Percentiles rank a stretch among this genome's conserved stretches.
Evolutionary conservation across 805 yeast genomes (phyloP).

Genomic region (Kluyveromyces lactis): DNA sequence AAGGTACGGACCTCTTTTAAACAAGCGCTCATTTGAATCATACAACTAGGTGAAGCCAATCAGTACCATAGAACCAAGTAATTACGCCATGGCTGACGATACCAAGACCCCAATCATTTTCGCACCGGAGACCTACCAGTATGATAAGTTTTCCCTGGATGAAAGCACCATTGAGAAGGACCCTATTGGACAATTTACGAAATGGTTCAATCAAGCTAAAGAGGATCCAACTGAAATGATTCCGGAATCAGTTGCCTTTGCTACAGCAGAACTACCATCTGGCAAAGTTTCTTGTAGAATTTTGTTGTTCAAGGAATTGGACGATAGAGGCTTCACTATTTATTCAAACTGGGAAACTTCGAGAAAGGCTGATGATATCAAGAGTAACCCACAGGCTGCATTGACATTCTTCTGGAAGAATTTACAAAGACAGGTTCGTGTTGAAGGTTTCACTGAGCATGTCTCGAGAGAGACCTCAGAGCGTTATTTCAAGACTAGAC

Average conservation of each 20-base stretch:
- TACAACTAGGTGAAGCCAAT: too few species aligned
- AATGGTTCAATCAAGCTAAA: slow-evolving; percentile 78
- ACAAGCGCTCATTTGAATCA: too few species aligned
- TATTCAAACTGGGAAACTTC: slow-evolving; percentile 90
- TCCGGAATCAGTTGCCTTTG: slow-evolving; percentile 80
- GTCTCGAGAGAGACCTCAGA: slow-evolving; percentile 67
- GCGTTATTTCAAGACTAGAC: slow-evolving; percentile 77
- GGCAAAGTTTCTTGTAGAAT: slow-evolving; percentile 86
- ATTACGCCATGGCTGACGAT: slow-evolving; percentile 13
- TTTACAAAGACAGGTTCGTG: slow-evolving; percentile 84
- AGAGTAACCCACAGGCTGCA: slow-evolving; percentile 70
- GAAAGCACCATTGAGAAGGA: slow-evolving; percentile 43
- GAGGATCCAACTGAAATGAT: slow-evolving; percentile 43
- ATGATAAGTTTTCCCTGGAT: slow-evolving; percentile 56
- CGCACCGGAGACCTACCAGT: slow-evolving; percentile 87
- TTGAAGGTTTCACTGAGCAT: slow-evolving; percentile 77
- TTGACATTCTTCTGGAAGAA: slow-evolving; percentile 89
- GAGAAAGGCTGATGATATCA: slow-evolving; percentile 67
- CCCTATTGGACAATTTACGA: slow-evolving; percentile 72
- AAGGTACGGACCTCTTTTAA: too few species aligned
- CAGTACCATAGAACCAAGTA: too few species aligned
- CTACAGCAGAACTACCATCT: slow-evolving; percentile 80
- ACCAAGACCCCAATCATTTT: slow-evolving; percentile 35
- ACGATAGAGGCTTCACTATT: slow-evolving; percentile 71
- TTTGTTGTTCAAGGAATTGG: slow-evolving; percentile 84